phyloP scores from a whole-genome alignment of 345 rosid species.

The Salix caprea region DNA sequence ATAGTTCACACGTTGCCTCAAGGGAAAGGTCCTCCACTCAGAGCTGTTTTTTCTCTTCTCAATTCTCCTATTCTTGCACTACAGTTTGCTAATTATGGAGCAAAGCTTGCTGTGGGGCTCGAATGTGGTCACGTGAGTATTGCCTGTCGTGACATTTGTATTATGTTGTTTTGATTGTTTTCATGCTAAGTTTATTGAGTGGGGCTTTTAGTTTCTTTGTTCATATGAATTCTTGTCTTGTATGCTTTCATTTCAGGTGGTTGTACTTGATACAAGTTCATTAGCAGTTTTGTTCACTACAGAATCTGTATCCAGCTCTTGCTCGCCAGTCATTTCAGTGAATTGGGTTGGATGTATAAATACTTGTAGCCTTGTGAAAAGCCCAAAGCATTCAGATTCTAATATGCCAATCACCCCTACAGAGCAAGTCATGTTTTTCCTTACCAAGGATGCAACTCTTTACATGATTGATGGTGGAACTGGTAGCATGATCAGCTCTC shows the following conservation, averaged over 20 bases:
- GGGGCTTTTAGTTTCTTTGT: slow-evolving; percentile 3
- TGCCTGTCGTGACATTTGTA: not conserved
- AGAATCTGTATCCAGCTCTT: slow-evolving; percentile 14
- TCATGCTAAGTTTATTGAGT: not conserved
- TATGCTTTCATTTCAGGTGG: slow-evolving; percentile 16
- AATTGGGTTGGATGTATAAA: slow-evolving; percentile 6
- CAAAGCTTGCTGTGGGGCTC: slow-evolving; percentile 26
- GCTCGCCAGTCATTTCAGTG: slow-evolving; percentile 20
- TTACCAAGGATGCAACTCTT: slow-evolving; percentile 22
- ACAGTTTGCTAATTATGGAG: slow-evolving; percentile 16
- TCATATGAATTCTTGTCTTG: slow-evolving; percentile 2
- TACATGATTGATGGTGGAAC: slow-evolving; percentile 14
- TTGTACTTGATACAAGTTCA: slow-evolving; percentile 24
- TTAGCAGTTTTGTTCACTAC: slow-evolving; percentile 18
- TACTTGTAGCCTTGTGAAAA: slow-evolving; percentile 2
- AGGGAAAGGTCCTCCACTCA: slow-evolving; percentile 31
- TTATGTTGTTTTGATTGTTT: not conserved
- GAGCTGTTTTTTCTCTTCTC: slow-evolving; percentile 20
- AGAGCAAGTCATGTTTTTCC: slow-evolving; percentile 19
- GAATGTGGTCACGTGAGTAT: slow-evolving; percentile 26
- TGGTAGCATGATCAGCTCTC: slow-evolving; percentile 14
- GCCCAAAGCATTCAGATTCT: slow-evolving; percentile 13
- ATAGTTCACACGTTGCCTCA: slow-evolving; percentile 37
- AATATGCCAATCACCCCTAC: not conserved
- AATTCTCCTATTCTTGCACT: slow-evolving; percentile 17